Conservation (phyloP, 768 basidiomycete genomes). For the Leccinum fibrillosum region DNA sequence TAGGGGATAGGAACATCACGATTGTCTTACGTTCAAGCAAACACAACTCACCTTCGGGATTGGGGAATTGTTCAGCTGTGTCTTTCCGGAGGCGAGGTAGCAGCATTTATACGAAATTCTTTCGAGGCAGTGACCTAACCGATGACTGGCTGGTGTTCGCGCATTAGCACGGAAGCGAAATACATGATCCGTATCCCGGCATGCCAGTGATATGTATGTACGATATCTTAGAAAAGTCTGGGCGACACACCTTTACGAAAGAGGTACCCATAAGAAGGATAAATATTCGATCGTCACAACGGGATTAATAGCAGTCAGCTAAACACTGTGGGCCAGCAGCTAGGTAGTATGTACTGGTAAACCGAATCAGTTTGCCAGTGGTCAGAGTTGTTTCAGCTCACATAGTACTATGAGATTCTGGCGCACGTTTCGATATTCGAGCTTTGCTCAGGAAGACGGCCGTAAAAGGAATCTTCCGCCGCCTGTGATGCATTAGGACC, state of each 20-base stretch:
- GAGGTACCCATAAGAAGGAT: not conserved
- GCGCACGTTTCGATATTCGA: not conserved
- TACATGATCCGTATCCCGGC: conserved; percentile 1
- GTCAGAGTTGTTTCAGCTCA: not conserved
- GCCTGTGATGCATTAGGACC: not conserved
- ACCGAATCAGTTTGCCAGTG: not conserved
- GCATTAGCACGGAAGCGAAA: conserved; percentile 4
- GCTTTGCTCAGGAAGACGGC: not conserved
- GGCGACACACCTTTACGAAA: not conserved
- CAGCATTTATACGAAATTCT: conserved; percentile 12
- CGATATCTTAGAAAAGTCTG: not conserved
- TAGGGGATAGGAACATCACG: not conserved
- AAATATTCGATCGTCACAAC: not conserved
- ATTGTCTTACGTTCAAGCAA: not conserved
- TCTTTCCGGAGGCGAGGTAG: not conserved
- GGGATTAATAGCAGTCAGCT: not conserved
- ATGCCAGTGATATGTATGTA: not conserved
- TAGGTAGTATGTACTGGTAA: not conserved
- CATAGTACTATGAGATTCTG: not conserved
- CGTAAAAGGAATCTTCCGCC: not conserved
- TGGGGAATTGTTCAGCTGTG: not conserved
- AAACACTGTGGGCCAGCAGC: not conserved
- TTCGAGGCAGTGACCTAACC: conserved; percentile 7
- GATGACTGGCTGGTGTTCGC: not conserved
- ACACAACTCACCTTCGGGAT: conserved; percentile 9